phyloP scores from a whole-genome alignment of 108 stramenopile genomes.

The Nitzschia putrida region DNA sequence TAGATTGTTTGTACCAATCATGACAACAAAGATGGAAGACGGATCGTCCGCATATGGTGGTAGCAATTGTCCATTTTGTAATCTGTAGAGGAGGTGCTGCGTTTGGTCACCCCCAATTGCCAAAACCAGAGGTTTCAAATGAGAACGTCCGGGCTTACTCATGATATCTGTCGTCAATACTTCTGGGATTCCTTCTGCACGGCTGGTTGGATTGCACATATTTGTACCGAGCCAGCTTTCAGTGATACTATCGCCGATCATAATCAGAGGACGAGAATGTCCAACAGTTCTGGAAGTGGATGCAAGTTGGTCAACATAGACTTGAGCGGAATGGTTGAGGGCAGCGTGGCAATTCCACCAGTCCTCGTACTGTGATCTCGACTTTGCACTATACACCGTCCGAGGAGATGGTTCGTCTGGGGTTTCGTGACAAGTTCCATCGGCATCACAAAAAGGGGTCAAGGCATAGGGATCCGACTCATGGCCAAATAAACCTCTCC shows the following conservation, averaged over 20 bases:
- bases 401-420: constrained; percentile 39
- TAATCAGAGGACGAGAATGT: constrained; percentile 31
- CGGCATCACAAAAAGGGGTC: constrained; percentile 32
- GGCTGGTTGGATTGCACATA: constrained; percentile 26
- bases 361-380: constrained; percentile 22
- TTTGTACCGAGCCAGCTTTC: constrained; percentile 54
- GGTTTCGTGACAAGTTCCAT: constrained; percentile 41
- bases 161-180: constrained; percentile 14
- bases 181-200: constrained; percentile 25
- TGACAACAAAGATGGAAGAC: constrained; percentile 32
- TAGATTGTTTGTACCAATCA: constrained; percentile 43
- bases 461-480: neutral
- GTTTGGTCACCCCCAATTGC: constrained; percentile 36
- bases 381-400: constrained; percentile 40
- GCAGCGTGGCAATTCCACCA: constrained; percentile 33
- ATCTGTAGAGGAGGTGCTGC: constrained; percentile 35
- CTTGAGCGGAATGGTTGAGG: constrained; percentile 19
- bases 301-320: constrained; percentile 11
- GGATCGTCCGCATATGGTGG: constrained; percentile 21
- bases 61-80: constrained; percentile 30
- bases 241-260: constrained; percentile 64
- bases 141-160: neutral
- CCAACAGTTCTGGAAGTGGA: neutral
- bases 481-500: no score
- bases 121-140: constrained; percentile 34